Evolutionary conservation across 305 asterid species (phyloP), one percentile per base, ranked within the genome.

Genomic region (Ilex paraguariensis): DNA sequence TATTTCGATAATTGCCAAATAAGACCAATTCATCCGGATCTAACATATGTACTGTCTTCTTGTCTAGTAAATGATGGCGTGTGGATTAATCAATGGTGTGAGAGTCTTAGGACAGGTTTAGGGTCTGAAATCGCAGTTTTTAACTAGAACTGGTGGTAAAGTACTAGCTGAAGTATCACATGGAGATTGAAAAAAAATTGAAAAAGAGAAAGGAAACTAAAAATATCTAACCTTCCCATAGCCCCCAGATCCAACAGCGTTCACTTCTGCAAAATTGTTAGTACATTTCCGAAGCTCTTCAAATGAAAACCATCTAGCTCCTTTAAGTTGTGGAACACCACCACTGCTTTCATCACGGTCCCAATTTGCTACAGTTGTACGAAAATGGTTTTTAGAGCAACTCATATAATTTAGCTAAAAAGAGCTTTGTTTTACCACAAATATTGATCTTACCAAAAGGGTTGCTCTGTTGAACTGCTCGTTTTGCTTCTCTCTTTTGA

Each of bases 401-500:
- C 42, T 8, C 42, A 0, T 36, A 36, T 36, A 1, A 36, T 36
- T 36, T 36, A 36, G 6, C 42, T 36, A 4, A 36, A 36, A 36
- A 8, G 42, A 36, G 42, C 4, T 36, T 36, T 36, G 9, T 36
- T 36, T 36, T 36, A 8, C 42, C 2, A 8, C 54, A 60, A 39
- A 42, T 59, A 60, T 33, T 48, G 68, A 54, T 65, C 64, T 61
- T 82, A 92, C 98, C 94, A 64, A 90, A 90, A 56, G 97, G 98
- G 73, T 87, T 84, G 32, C 16, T 84, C 75, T 73, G 74, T 59
- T 71, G 77, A 11, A 67, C 21, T 62, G 95, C 91, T 48, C 74
- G 66, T 72, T 87, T 91, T 28, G 96, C 95, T 75, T 84, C 81
- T 73, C 57, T 81, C 81, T 74, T 85, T 79, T 85, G 96, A 45